These are phyloP conservation scores for Tulasnella sp. DNA, from an alignment of 768 basidiomycete species.

Conservation along the genomic window DNA sequence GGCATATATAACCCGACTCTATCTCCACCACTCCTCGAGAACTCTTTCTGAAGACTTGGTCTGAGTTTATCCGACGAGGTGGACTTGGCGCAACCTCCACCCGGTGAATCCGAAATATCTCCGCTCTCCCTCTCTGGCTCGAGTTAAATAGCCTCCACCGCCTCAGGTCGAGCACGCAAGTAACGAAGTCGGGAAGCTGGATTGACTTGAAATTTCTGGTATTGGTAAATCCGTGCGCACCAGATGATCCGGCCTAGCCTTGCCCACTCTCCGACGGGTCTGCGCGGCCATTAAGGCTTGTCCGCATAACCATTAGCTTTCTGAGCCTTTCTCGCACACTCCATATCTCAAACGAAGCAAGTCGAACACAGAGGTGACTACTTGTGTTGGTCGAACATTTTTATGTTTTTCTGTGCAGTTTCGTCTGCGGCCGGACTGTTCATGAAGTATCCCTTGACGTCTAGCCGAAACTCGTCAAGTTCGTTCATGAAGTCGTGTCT, in stretches of 20 bases:
- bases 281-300: too few species aligned
- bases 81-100: not conserved
- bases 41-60: not conserved
- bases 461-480: too few species aligned
- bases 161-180: not conserved
- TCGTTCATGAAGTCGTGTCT: too few species aligned
- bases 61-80: not conserved
- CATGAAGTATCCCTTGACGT: too few species aligned
- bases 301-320: too few species aligned
- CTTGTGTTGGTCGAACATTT: too few species aligned
- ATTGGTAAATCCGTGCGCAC: not conserved
- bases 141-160: not conserved
- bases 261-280: not conserved
- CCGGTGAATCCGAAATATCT: not conserved
- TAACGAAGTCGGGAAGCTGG: not conserved
- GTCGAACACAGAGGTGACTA: too few species aligned
- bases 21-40: too few species aligned
- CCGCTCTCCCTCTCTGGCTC: not conserved
- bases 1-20: not conserved
- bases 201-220: not conserved
- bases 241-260: not conserved
- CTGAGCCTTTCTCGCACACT: too few species aligned
- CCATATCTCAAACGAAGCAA: too few species aligned
- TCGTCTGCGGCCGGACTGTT: too few species aligned
- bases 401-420: too few species aligned